phyloP scores from a whole-genome alignment of 1,139 yeast genomes.

The Suhomyces taliae region DNA sequence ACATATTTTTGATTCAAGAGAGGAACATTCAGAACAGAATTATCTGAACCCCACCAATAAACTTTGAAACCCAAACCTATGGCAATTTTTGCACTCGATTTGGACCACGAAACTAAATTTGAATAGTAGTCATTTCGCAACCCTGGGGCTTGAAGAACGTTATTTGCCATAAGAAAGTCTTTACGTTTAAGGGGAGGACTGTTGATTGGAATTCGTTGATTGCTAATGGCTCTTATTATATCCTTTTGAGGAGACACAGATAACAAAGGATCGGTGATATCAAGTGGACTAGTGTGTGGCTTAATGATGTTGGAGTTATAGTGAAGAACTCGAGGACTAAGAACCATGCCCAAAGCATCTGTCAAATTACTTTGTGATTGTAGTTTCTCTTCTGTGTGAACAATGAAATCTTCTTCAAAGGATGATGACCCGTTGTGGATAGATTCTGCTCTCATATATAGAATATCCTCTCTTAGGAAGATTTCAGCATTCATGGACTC shows the following conservation, averaged over 20 bases:
- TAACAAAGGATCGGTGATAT: constrained; percentile 17
- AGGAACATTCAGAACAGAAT: constrained; percentile 39
- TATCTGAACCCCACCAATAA: constrained; percentile 63
- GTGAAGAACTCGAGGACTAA: constrained; percentile 31
- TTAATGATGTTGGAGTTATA: constrained; percentile 15
- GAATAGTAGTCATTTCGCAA: constrained; percentile 80
- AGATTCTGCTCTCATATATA: constrained; percentile 8
- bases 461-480: constrained; percentile 11
- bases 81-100: constrained; percentile 50
- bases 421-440: neutral
- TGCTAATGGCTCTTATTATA: constrained; percentile 11
- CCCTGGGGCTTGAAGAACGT: constrained; percentile 70
- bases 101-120: constrained; percentile 76
- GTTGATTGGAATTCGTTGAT: constrained; percentile 6
- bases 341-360: constrained; percentile 47
- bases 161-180: constrained; percentile 10
- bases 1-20: constrained; percentile 38
- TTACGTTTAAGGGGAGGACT: neutral
- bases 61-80: constrained; percentile 68
- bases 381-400: neutral
- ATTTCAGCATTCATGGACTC: neutral
- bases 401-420: constrained; percentile 3
- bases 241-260: constrained; percentile 15
- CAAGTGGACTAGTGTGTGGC: constrained; percentile 7
- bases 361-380: constrained; percentile 31